phyloP scores from a whole-genome alignment of 495 filamentous ascomycete species.

The Neurospora sp. region DNA sequence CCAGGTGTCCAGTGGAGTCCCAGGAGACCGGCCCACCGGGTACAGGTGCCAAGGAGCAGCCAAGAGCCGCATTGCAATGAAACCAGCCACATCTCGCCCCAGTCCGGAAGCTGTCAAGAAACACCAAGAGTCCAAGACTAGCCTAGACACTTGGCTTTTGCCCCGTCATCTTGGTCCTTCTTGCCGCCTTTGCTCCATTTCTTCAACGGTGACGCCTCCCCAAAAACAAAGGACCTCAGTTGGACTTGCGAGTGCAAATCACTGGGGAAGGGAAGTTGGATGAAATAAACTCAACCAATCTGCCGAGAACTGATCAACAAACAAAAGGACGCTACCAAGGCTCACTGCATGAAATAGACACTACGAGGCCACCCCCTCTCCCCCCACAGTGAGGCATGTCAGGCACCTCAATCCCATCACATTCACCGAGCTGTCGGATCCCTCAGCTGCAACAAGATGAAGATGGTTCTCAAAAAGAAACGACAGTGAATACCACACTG shows the following conservation, averaged over 20 bases:
- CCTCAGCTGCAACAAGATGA: not conserved
- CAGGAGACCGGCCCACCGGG: not conserved
- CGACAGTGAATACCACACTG: not conserved
- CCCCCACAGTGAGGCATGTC: not conserved
- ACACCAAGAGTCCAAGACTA: not conserved
- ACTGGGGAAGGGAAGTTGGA: too few species aligned
- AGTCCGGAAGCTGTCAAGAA: not conserved
- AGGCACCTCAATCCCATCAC: not conserved
- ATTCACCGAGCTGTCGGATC: not conserved
- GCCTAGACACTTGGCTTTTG: not conserved
- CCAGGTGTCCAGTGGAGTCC: not conserved
- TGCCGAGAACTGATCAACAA: not conserved
- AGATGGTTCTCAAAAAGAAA: not conserved
- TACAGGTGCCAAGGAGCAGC: not conserved
- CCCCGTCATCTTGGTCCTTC: not conserved
- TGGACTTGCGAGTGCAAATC: too few species aligned
- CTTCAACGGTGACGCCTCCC: not conserved
- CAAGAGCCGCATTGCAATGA: not conserved
- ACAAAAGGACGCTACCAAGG: not conserved
- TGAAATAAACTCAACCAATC: too few species aligned
- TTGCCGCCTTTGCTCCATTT: not conserved
- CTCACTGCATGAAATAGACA: not conserved
- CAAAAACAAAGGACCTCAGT: not conserved
- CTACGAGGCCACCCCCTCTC: not conserved
- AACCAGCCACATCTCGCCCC: not conserved